phyloP scores from a whole-genome alignment of 2,329 filamentous ascomycete genomes.

The Coniochaeta pulveracea region DNA sequence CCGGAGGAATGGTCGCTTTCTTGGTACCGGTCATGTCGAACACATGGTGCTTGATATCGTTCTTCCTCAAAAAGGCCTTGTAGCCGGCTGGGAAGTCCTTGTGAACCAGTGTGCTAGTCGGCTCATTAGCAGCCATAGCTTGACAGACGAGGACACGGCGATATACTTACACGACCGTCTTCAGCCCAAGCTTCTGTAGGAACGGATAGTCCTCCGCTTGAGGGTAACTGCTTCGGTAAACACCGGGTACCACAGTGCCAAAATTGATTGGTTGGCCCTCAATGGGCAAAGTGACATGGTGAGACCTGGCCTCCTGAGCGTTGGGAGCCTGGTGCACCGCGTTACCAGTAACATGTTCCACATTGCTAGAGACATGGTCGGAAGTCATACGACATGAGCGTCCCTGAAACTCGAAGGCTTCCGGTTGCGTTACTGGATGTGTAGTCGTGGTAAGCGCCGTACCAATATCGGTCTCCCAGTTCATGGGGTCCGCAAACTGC shows the following conservation, averaged over 20 bases:
- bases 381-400: no score
- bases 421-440: no score
- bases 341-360: no score
- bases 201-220: conserved; percentile 58
- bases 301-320: no score
- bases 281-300: not conserved
- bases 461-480: no score
- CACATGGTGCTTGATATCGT: conserved; percentile 60
- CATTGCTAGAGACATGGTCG: no score
- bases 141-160: not conserved
- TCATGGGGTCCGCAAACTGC: no score
- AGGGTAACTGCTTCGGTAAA: conserved; percentile 80
- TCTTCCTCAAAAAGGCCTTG: conserved; percentile 49
- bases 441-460: no score
- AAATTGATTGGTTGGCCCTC: conserved; percentile 60
- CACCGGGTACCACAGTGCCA: conserved; percentile 57
- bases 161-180: conserved; percentile 70
- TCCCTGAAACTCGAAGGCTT: no score
- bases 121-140: conserved; percentile 5
- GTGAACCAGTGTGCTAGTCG: conserved; percentile 46
- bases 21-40: conserved; percentile 85
- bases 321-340: no score
- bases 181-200: conserved; percentile 55
- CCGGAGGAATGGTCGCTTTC: conserved; percentile 56
- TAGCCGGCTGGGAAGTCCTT: conserved; percentile 46